Base-by-base conservation (phyloP, 2,329 filamentous ascomycete species). In the Aureobasidium vineae region DNA sequence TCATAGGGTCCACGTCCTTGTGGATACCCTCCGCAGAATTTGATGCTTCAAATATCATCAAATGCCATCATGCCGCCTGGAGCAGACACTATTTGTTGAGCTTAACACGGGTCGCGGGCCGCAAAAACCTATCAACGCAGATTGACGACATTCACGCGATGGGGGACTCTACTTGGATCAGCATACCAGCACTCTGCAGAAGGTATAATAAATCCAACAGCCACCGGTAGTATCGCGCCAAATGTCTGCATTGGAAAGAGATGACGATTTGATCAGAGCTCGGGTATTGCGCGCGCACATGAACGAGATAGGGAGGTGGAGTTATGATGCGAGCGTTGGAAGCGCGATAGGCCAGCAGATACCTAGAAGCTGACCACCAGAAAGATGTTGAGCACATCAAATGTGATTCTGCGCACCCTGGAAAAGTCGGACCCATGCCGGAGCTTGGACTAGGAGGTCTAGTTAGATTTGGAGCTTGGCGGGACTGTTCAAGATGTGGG, bases 401-500 rank as follows among this genome's bases (percentile, higher is more conserved):
- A 63, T 50, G 59, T 52, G 52, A 63, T 45, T 41, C 47, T 63
- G 59, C 43, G 41, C 43, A 63, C 15, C 59, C 16, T 41, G 33
- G 33, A 41, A 36, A n/a, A 40, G 33, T 52, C 59, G 59, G 59
- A 52, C 59, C 59, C 59, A 63, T 63, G 59, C 43, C 57, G 59
- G 36, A 63, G 59, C 59, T 52, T 31, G 45, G 59, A 28, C 59
- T 63, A 61, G 43, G 43, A 38, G n/a, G 16, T 26, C 41, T 61
- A 56, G 63, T 65, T 19, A 65, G 26, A 65, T 65, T 53, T 65
- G 21, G 52, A 47, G 52, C 53, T 65, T 65, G 49, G 47, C 50
- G 63, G 26, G 23, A 49, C 19, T 53, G 38, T 43, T n/a, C 31
- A 45, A 53, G 13, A 57, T 31, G 52, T 50, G 40, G 57, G 40